Conservation (phyloP, 1,284 basidiomycete genomes). For the Tausonia pullulans region DNA sequence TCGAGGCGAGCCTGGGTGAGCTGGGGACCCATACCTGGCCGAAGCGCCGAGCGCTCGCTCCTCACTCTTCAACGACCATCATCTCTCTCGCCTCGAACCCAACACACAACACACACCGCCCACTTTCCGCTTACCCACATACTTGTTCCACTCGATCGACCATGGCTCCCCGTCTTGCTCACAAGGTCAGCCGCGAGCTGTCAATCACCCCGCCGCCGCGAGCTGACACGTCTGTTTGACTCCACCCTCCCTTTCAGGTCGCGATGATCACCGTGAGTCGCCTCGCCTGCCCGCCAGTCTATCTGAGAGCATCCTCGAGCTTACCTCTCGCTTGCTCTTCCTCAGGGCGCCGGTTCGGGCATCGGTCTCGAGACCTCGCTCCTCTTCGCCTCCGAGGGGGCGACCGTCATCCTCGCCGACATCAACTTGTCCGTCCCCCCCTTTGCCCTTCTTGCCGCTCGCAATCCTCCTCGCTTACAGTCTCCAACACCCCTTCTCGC, state of each 20-base stretch:
- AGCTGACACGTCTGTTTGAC: neutral
- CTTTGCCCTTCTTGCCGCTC: neutral
- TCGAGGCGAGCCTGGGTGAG: no score
- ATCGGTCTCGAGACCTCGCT: conserved; percentile 88
- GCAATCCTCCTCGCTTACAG: neutral
- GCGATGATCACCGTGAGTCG: conserved; percentile 68
- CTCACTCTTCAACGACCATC: neutral
- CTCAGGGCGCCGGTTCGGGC: conserved; percentile 37
- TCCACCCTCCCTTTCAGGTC: conserved; percentile 37
- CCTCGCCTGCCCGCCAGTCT: conserved; percentile 3
- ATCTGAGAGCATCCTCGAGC: neutral
- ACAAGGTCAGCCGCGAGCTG: conserved; percentile 43
- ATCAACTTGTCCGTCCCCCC: conserved; percentile 49
- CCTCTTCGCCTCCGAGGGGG: conserved; percentile 86
- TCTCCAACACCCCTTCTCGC: neutral
- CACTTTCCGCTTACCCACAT: neutral
- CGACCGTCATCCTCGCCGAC: conserved; percentile 73
- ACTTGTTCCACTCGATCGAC: neutral
- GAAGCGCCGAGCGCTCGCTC: no score
- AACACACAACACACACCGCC: neutral
- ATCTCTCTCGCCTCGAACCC: neutral
- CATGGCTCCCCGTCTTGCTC: conserved; percentile 57
- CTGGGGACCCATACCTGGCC: no score
- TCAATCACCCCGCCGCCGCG: neutral
- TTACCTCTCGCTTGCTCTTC: conserved; percentile 4